phyloP scores from a whole-genome alignment of 257 asterid species.

The Solanum etuberosum region DNA sequence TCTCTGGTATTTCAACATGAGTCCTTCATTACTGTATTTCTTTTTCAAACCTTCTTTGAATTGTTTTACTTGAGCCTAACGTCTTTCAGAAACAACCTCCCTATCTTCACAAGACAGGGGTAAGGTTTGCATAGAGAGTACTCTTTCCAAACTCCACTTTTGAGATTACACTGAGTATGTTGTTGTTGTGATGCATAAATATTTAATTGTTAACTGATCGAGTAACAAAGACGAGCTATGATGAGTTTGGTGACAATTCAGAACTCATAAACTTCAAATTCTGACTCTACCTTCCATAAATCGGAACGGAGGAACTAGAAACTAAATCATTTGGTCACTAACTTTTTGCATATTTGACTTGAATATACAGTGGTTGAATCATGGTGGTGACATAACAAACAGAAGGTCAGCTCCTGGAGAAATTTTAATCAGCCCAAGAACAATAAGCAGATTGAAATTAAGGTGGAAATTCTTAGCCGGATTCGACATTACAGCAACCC shows the following conservation, averaged over 20 bases:
- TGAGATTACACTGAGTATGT: too few species aligned
- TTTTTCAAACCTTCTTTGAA: background rate
- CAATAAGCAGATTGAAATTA: constrained; percentile 18
- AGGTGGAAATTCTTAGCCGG: constrained; percentile 67
- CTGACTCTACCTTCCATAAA: background rate
- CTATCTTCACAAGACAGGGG: background rate
- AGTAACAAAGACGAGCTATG: background rate
- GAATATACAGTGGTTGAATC: constrained; percentile 51
- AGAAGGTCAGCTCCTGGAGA: constrained; percentile 36
- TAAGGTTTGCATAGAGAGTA: background rate
- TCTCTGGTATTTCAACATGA: background rate
- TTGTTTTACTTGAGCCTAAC: too few species aligned
- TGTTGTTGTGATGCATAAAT: background rate
- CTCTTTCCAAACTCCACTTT: background rate
- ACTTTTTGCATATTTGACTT: background rate
- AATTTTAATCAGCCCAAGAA: constrained; percentile 20
- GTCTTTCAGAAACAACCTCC: background rate
- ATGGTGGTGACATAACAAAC: constrained; percentile 55
- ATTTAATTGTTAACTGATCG: background rate
- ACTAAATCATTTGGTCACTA: background rate
- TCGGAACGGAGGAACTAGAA: background rate
- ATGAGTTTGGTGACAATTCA: background rate
- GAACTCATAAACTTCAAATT: background rate
- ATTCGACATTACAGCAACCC: constrained; percentile 65
- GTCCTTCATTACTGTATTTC: background rate